A percentile compares a stretch with the other conserved stretches of the same genome.
Conservation (phyloP, 495 filamentous ascomycete species). For the Oleoguttula mirabilis region DNA sequence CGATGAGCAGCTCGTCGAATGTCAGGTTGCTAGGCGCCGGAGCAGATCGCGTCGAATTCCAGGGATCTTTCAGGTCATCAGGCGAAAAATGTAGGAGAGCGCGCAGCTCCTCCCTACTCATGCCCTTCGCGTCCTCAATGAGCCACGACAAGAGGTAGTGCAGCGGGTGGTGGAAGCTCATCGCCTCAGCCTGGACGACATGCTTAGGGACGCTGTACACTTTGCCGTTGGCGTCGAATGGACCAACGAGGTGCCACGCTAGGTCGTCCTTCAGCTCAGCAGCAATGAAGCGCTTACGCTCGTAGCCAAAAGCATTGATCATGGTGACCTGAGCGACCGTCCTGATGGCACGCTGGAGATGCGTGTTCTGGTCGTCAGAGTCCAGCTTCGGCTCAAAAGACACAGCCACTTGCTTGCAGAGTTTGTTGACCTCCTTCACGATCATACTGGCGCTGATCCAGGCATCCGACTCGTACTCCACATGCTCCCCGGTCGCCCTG, state of each 20-base stretch:
- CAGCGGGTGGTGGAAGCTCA: constrained; percentile 95
- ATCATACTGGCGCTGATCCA: constrained; percentile 96
- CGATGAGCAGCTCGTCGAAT: constrained; percentile 67
- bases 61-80: constrained; percentile 46
- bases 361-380: constrained; percentile 40
- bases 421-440: constrained; percentile 83
- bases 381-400: constrained; percentile 59
- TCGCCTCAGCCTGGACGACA: constrained; percentile 71
- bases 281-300: constrained; percentile 73
- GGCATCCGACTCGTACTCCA: constrained; percentile 94
- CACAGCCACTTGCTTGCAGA: constrained; percentile 78
- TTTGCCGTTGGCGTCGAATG: constrained; percentile 44
- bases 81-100: constrained; percentile 50
- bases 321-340: constrained; percentile 65
- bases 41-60: constrained; percentile 33
- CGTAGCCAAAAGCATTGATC: constrained; percentile 75
- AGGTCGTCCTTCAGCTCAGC: constrained; percentile 79
- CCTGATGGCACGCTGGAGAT: constrained; percentile 61
- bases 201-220: constrained; percentile 62
- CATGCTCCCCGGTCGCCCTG: constrained; percentile 82
- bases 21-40: constrained; percentile 31
- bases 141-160: constrained; percentile 98
- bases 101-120: constrained; percentile 53
- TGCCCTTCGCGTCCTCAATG: constrained; percentile 72
- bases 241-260: constrained; percentile 62